Percentiles rank a stretch among this genome's conserved stretches.
Conservation (phyloP, 2,329 filamentous ascomycete species). For the Pseudocercospora cruenta region DNA sequence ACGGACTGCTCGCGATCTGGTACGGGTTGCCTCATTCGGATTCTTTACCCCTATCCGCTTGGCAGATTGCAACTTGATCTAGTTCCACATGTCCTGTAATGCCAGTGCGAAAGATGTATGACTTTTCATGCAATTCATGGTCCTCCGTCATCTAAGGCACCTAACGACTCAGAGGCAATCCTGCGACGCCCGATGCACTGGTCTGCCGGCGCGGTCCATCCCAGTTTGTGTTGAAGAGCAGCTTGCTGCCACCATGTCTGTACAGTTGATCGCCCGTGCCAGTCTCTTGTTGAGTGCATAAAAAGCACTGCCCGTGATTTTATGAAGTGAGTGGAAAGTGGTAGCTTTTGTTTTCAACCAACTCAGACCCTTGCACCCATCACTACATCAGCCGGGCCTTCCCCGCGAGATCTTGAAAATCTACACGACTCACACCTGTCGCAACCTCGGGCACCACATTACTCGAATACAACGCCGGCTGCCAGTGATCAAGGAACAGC, state of each 20-base stretch:
- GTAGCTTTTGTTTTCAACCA: neutral
- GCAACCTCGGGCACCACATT: neutral
- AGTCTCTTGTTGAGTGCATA: neutral
- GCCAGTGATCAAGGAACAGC: neutral
- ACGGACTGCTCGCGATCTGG: neutral
- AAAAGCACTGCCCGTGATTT: neutral
- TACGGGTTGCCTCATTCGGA: neutral
- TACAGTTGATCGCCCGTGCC: neutral
- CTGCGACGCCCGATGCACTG: conserved; percentile 3
- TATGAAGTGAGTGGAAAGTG: neutral
- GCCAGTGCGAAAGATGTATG: neutral
- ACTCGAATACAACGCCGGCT: neutral
- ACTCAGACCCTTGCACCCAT: neutral
- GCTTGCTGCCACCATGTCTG: neutral
- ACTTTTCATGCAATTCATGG: neutral
- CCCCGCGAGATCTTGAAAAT: neutral
- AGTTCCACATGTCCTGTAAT: neutral
- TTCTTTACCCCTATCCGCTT: neutral
- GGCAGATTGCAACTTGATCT: neutral
- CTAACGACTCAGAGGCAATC: conserved; percentile 5
- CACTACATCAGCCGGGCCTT: neutral
- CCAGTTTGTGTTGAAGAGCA: neutral
- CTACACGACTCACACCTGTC: neutral
- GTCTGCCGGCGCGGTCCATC: neutral
- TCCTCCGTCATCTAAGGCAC: neutral